phyloP scores from a whole-genome alignment of 257 asterid genomes.

The Ajuga chamaepitys region DNA sequence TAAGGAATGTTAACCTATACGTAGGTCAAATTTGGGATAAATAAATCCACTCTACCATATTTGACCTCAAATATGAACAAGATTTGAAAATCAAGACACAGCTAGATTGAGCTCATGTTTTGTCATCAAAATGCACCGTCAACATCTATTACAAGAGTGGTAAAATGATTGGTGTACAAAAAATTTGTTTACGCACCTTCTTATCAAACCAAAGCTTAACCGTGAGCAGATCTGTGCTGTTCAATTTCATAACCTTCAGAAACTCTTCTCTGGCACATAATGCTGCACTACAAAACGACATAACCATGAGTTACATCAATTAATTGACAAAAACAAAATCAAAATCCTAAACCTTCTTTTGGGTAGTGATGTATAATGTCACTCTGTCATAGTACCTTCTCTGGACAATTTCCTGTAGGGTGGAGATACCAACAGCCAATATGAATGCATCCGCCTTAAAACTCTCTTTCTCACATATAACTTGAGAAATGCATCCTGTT shows the following conservation, averaged over 20 bases:
- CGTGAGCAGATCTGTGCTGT: slow-evolving; percentile 46
- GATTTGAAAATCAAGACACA: not conserved
- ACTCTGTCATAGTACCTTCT: slow-evolving; percentile 22
- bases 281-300: slow-evolving; percentile 42
- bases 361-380: not conserved
- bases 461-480: slow-evolving; percentile 54
- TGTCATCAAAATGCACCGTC: no score
- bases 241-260: slow-evolving; percentile 48
- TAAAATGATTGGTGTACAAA: no score
- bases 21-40: not conserved
- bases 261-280: slow-evolving; percentile 58
- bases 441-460: slow-evolving; percentile 48
- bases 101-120: not conserved
- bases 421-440: slow-evolving; percentile 56
- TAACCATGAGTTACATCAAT: slow-evolving; percentile 6
- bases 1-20: slow-evolving; percentile 47
- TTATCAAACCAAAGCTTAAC: slow-evolving; percentile 51
- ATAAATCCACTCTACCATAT: not conserved
- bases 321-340: not conserved
- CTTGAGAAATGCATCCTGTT: slow-evolving; percentile 36
- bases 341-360: not conserved
- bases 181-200: slow-evolving; percentile 34
- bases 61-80: not conserved
- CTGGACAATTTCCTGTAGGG: slow-evolving; percentile 48
- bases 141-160: no score